Conservation (phyloP, 2,329 filamentous ascomycete genomes). For the Setomelanomma holmii region DNA sequence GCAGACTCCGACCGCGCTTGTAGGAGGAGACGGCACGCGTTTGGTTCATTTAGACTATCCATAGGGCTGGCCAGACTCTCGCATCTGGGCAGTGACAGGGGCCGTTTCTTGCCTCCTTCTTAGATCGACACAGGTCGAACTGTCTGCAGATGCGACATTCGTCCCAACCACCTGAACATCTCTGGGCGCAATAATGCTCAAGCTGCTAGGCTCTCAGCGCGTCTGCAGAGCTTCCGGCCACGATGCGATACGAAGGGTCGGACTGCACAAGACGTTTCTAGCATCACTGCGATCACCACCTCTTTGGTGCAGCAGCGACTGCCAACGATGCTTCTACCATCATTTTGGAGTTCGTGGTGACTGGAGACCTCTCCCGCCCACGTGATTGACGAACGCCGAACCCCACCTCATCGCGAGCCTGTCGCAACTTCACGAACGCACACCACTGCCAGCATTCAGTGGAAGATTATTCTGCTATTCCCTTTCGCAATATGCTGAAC, state of each 20-base stretch:
- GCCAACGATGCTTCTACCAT: too few species aligned
- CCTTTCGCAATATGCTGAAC: too few species aligned
- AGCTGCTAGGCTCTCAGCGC: too few species aligned
- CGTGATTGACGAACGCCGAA: background rate
- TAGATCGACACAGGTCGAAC: background rate
- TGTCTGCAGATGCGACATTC: background rate
- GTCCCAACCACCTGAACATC: background rate
- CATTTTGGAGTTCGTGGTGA: too few species aligned
- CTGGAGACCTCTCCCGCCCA: background rate
- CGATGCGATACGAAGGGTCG: too few species aligned
- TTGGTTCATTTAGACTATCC: background rate
- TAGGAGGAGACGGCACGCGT: background rate
- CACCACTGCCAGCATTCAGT: too few species aligned
- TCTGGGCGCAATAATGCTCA: too few species aligned
- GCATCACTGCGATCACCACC: too few species aligned
- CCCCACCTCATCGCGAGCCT: background rate
- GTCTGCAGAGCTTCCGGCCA: too few species aligned
- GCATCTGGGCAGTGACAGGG: background rate
- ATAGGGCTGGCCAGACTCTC: background rate
- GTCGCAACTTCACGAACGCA: background rate
- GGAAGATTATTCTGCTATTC: too few species aligned
- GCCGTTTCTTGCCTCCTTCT: background rate
- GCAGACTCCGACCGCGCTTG: slow-evolving; percentile 2
- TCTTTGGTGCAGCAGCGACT: too few species aligned
- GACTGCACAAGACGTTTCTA: too few species aligned